Conservation (phyloP, 75 land plant species). For the Picea glauca region DNA sequence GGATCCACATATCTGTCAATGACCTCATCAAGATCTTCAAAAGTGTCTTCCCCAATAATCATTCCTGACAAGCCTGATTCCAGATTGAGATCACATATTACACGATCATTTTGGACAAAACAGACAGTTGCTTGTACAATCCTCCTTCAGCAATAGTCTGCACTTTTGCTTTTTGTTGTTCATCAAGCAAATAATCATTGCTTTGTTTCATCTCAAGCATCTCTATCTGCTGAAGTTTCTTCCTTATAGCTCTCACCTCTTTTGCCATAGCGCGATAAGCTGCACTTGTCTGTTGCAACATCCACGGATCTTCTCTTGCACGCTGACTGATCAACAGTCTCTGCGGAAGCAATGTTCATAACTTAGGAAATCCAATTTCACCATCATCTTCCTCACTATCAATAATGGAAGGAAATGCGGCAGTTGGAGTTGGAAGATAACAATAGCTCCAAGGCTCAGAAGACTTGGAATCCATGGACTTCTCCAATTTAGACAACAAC, state of each 20-base stretch:
- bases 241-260: slow-evolving; percentile 74
- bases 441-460: slow-evolving; percentile 88
- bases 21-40: too few species aligned
- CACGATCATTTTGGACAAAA: too few species aligned
- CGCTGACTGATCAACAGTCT: slow-evolving; percentile 6
- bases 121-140: too few species aligned
- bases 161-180: slow-evolving; percentile 87
- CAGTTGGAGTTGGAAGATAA: slow-evolving; percentile 83
- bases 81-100: too few species aligned
- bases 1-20: too few species aligned
- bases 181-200: slow-evolving; percentile 74
- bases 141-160: slow-evolving; percentile 14
- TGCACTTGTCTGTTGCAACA: slow-evolving; percentile 32
- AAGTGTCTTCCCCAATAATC: too few species aligned
- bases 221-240: slow-evolving; percentile 97
- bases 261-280: slow-evolving; percentile 54
- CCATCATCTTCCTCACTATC: slow-evolving; percentile 84
- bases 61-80: too few species aligned
- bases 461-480: slow-evolving; percentile 61
- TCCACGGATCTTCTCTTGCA: slow-evolving; percentile 27
- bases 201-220: slow-evolving; percentile 72
- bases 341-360: slow-evolving; percentile 24
- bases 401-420: slow-evolving; percentile 76
- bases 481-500: slow-evolving; percentile 80
- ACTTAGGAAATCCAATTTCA: slow-evolving; percentile 28